phyloP scores from a whole-genome alignment of 192 early-diverging fungal genomes.

The Coemansia furcata region DNA sequence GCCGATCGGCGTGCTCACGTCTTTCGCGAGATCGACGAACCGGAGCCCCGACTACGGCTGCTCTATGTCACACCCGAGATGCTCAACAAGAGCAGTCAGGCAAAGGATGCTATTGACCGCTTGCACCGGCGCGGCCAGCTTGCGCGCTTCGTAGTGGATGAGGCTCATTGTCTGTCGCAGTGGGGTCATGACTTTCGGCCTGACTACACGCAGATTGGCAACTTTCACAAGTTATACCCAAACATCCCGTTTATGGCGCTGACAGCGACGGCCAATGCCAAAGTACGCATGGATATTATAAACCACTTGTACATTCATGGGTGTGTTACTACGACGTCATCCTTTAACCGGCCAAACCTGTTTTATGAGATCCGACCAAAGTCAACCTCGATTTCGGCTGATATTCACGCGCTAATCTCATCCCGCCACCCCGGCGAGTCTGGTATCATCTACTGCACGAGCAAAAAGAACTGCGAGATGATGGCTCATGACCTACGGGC shows the following conservation, averaged over 20 bases:
- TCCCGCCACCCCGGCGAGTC: conserved; percentile 61
- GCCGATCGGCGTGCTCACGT: conserved; percentile 54
- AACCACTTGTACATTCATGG: conserved; percentile 68
- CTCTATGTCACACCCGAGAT: conserved; percentile 91
- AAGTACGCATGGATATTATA: conserved; percentile 81
- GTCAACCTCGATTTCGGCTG: conserved; percentile 57
- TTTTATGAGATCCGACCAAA: conserved; percentile 72
- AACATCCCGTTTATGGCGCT: conserved; percentile 88
- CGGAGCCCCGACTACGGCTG: conserved; percentile 57
- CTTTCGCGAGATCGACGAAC: conserved; percentile 57
- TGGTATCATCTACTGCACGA: conserved; percentile 93
- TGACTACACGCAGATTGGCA: conserved; percentile 79
- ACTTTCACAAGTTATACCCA: conserved; percentile 65
- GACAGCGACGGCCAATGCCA: conserved; percentile 91
- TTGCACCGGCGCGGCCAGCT: conserved; percentile 63
- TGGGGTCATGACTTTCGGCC: conserved; percentile 99
- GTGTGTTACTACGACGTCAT: conserved; percentile 72
- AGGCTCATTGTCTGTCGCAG: conserved; percentile 94
- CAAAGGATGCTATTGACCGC: conserved; percentile 54
- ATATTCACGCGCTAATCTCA: conserved; percentile 72
- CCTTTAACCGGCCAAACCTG: conserved; percentile 88
- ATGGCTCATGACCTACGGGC: conserved; percentile 67
- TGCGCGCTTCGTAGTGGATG: conserved; percentile 92
- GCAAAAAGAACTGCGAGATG: conserved; percentile 77
- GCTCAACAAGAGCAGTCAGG: conserved; percentile 63